Conservation (phyloP, 768 basidiomycete genomes). For the Plicaturopsis crispa region DNA sequence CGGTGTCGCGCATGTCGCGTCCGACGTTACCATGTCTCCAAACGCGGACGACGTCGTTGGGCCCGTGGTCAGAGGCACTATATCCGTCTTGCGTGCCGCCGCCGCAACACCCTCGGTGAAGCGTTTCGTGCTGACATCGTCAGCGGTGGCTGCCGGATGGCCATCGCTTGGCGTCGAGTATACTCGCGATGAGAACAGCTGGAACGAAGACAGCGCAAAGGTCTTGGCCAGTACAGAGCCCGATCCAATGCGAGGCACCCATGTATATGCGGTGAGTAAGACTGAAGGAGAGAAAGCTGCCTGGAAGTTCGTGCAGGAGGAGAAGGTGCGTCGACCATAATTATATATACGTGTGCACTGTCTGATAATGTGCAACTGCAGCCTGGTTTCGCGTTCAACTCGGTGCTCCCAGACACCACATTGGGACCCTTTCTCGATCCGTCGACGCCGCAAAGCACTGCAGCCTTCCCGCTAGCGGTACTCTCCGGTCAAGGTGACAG, state of each 20-base stretch:
- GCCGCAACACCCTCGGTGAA: constrained; percentile 31
- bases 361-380: too few species aligned
- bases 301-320: constrained; percentile 12
- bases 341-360: too few species aligned
- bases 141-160: constrained; percentile 21
- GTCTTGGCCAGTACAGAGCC: constrained; percentile 3
- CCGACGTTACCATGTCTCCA: neutral
- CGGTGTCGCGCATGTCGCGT: neutral
- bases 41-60: constrained; percentile 7
- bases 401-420: constrained; percentile 1
- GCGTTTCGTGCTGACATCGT: constrained; percentile 34
- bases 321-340: too few species aligned
- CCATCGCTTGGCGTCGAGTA: constrained; percentile 1
- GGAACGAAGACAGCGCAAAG: constrained; percentile 14
- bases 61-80: constrained; percentile 12
- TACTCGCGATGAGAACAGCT: constrained; percentile 10
- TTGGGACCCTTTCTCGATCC: neutral
- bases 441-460: constrained; percentile 2
- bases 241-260: neutral
- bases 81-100: constrained; percentile 25
- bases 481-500: too few species aligned
- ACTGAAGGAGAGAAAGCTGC: constrained; percentile 13
- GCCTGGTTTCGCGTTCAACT: constrained; percentile 5
- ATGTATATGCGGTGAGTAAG: constrained; percentile 13
- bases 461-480: too few species aligned